Percentiles rank a stretch among this genome's conserved stretches.
These are phyloP conservation scores for Botrytis sinoallii DNA, from an alignment of 2,329 filamentous ascomycete species.

Conservation along the genomic window DNA sequence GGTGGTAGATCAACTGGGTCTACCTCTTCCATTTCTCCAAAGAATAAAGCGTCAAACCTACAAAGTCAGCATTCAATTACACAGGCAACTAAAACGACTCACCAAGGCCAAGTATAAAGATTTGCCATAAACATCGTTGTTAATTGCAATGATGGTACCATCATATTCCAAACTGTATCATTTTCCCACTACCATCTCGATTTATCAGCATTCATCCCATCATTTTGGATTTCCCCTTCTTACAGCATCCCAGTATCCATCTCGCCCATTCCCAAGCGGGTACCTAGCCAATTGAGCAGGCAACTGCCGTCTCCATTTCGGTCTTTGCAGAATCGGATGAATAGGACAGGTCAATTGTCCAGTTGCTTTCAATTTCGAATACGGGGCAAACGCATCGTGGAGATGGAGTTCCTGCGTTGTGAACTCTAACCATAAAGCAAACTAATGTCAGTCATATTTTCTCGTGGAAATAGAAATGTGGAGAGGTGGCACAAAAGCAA, in stretches of 20 bases:
- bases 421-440: neutral
- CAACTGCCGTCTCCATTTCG: constrained; percentile 3
- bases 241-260: constrained; percentile 17
- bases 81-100: fast-evolving
- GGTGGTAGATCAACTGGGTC: neutral
- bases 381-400: constrained; percentile 4
- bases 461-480: fast-evolving
- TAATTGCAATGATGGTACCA: neutral
- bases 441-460: neutral
- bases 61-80: neutral
- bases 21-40: neutral
- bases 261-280: constrained; percentile 6
- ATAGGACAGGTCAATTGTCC: constrained; percentile 1
- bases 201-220: neutral
- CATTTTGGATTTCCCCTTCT: fast-evolving
- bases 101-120: constrained; percentile 14
- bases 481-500: neutral
- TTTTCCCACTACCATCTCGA: neutral
- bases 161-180: constrained; percentile 14
- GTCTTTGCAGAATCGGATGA: constrained; percentile 9
- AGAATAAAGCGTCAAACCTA: constrained; percentile 17
- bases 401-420: constrained; percentile 5
- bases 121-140: constrained; percentile 10
- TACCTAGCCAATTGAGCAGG: constrained; percentile 6
- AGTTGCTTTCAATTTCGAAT: neutral